These are phyloP conservation scores for Malassezia arunalokei DNA, from an alignment of 1,284 basidiomycete species.

Conservation along the genomic window DNA sequence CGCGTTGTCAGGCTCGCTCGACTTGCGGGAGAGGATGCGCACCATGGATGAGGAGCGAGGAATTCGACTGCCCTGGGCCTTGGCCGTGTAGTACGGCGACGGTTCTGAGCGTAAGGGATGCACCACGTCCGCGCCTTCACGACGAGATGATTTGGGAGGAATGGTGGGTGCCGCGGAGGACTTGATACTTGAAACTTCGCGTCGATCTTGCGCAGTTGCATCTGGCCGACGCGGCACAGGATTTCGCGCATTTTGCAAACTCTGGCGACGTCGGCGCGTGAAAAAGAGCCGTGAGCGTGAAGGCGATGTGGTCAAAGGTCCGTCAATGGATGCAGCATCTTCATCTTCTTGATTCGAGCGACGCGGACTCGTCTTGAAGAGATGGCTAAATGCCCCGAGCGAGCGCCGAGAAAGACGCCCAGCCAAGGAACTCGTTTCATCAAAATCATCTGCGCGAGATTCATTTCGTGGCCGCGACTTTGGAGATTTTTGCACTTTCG, in stretches of 20 bases:
- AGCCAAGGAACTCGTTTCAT: constrained; percentile 7
- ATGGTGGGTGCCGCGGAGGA: background rate
- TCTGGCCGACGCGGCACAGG: background rate
- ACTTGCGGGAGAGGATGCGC: constrained; percentile 8
- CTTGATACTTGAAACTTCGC: background rate
- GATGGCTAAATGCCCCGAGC: constrained; percentile 4
- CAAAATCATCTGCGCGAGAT: background rate
- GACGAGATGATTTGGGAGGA: background rate
- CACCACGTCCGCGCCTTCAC: background rate
- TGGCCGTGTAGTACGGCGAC: constrained; percentile 14
- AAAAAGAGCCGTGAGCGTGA: constrained; percentile 10
- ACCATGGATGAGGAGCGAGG: constrained; percentile 14
- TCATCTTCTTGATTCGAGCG: background rate
- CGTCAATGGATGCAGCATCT: background rate
- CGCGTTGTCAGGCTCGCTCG: constrained; percentile 1
- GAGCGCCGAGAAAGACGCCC: constrained; percentile 16
- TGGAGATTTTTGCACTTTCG: background rate
- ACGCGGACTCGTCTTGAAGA: constrained; percentile 14
- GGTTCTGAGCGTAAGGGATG: constrained; percentile 3
- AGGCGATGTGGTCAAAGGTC: background rate
- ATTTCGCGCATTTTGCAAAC: background rate
- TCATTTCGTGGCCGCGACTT: background rate
- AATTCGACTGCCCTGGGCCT: constrained; percentile 15
- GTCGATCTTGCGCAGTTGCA: background rate
- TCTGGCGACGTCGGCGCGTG: constrained; percentile 10